Conservation (phyloP, 306 rosid species). For the Acacia melanoxylon region DNA sequence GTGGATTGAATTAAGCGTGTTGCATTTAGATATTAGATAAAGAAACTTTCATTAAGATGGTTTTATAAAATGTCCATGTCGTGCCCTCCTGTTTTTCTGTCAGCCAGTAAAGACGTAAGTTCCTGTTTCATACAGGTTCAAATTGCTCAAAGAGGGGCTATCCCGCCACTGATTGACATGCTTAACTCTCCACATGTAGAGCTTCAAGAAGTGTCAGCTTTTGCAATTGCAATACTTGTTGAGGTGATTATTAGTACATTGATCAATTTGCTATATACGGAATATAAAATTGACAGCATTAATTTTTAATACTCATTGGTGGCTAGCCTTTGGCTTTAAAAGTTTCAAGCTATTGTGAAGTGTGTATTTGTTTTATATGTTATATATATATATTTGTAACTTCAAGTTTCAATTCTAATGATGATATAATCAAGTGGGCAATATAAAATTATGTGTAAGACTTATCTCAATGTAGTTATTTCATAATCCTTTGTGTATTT, state of each 20-base stretch:
- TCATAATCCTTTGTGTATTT: not conserved
- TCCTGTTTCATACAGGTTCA: not conserved
- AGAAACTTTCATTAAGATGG: not conserved
- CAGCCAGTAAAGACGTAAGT: conserved; percentile 21
- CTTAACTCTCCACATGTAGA: too few relatives aligned
- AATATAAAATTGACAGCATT: conserved; percentile 11
- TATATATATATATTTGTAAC: not conserved
- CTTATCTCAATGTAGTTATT: not conserved
- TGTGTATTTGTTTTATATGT: not conserved
- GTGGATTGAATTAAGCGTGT: conserved; percentile 29
- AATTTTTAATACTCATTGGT: conserved; percentile 10
- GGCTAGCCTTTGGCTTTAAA: conserved; percentile 7
- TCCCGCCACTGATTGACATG: too few relatives aligned
- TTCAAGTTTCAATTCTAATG: not conserved
- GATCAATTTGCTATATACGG: not conserved
- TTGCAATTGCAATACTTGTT: too few relatives aligned
- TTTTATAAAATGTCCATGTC: not conserved
- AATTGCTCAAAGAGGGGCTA: too few relatives aligned
- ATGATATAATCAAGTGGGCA: not conserved
- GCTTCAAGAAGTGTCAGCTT: too few relatives aligned
- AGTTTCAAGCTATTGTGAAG: not conserved
- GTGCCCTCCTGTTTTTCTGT: not conserved
- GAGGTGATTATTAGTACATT: not conserved
- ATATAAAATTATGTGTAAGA: not conserved
- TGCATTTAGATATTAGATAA: not conserved